Percentiles rank a stretch among this genome's conserved stretches.
Conservation (phyloP, 1,284 basidiomycete species). For the Tilletia setariae region DNA sequence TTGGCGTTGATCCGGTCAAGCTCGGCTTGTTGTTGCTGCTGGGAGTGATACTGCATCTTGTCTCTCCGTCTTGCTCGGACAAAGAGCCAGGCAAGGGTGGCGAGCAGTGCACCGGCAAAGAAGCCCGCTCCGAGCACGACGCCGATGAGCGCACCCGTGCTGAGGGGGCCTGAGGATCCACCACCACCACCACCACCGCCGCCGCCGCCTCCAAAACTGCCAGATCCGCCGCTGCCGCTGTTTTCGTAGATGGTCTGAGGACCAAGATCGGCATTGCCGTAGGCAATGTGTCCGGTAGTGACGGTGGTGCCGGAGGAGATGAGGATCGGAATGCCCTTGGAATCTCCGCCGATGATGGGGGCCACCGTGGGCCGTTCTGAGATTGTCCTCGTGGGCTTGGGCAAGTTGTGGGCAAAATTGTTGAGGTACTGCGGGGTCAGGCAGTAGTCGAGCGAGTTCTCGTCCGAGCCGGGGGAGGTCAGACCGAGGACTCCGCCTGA, state of each 20-base stretch:
- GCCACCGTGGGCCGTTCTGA: conserved; percentile 21
- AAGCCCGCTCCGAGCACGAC: conserved; percentile 20
- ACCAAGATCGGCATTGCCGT: conserved; percentile 29
- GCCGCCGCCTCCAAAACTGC: background rate
- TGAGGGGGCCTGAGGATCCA: conserved; percentile 13
- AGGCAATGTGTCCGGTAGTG: conserved; percentile 27
- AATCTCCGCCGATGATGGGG: conserved; percentile 24
- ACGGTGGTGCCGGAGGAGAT: conserved; percentile 29
- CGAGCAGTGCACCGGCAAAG: conserved; percentile 22
- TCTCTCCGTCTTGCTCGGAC: conserved; percentile 19
- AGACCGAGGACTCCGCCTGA: conserved; percentile 32
- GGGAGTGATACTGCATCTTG: too few species aligned
- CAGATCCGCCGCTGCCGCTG: conserved; percentile 14
- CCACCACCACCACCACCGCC: conserved; percentile 7
- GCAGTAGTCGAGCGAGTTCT: conserved; percentile 30
- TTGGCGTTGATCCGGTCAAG: too few species aligned
- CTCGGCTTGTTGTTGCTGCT: too few species aligned
- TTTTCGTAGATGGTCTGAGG: conserved; percentile 32
- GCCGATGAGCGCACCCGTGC: background rate
- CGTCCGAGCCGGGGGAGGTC: conserved; percentile 31
- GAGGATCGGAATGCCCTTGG: conserved; percentile 32
- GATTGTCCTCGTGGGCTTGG: background rate
- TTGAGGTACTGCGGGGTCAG: conserved; percentile 18
- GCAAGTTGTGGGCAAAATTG: background rate
- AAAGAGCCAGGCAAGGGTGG: conserved; percentile 31